Evolutionary conservation across 768 basidiomycete genomes (phyloP).

Genomic region (Boletus subcaerulescens): DNA sequence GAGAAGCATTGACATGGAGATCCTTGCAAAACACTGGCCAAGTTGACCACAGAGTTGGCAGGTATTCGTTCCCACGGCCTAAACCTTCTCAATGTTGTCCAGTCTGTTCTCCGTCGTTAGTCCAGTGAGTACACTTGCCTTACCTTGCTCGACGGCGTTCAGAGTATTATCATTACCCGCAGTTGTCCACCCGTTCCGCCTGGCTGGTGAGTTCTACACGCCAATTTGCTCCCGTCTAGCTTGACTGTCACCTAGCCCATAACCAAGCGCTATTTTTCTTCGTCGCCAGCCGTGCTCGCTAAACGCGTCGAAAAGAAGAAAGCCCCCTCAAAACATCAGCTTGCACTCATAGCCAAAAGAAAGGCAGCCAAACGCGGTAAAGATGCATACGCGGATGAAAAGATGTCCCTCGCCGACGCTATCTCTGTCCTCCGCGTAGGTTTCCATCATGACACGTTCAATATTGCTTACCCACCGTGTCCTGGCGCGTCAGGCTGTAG

Average conservation of each 20-base stretch:
- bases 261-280: conserved; percentile 43
- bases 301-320: conserved; percentile 52
- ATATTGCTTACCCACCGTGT: conserved; percentile 2
- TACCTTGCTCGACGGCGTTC: not conserved
- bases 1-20: conserved; percentile 39
- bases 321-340: conserved; percentile 66
- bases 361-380: conserved; percentile 53
- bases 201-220: conserved; percentile 1
- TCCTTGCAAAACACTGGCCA: not conserved
- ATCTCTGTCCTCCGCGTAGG: conserved; percentile 69
- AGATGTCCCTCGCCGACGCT: conserved; percentile 63
- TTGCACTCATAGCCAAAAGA: conserved; percentile 61
- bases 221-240: not conserved
- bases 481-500: conserved; percentile 60
- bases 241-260: not conserved
- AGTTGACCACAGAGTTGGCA: not conserved
- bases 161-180: not conserved
- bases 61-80: conserved; percentile 24
- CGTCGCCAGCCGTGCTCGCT: conserved; percentile 44
- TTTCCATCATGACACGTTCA: conserved; percentile 8
- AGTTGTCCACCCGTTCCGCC: conserved; percentile 41
- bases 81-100: conserved; percentile 15
- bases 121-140: conserved; percentile 12
- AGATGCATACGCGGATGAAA: conserved; percentile 60
- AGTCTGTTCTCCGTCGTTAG: conserved; percentile 7